Evolutionary conservation across 2,329 filamentous ascomycete genomes (phyloP).

Genomic region (Penicillium sp.): DNA sequence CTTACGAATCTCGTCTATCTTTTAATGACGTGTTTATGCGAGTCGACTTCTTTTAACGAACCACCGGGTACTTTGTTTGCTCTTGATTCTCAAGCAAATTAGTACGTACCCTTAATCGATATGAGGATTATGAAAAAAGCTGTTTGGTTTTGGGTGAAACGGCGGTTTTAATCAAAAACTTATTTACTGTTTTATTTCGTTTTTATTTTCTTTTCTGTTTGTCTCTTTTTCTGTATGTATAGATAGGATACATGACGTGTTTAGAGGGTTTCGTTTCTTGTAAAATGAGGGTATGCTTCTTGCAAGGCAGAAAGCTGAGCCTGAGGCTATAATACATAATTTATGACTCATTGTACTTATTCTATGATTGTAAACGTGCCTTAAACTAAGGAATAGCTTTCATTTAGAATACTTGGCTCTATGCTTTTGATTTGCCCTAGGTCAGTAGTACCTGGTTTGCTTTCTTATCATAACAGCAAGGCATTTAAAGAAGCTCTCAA

Average conservation of each 20-base stretch:
- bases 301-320: too few species aligned
- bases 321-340: too few species aligned
- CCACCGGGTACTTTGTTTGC: not conserved
- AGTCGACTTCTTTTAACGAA: not conserved
- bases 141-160: not conserved
- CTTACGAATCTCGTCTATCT: not conserved
- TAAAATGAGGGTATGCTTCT: too few species aligned
- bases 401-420: too few species aligned
- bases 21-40: not conserved
- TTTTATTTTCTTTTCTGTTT: not conserved
- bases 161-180: not conserved
- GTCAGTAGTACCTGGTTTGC: too few species aligned
- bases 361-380: too few species aligned
- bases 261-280: too few species aligned
- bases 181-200: not conserved
- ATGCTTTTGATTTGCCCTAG: too few species aligned
- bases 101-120: not conserved
- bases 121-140: not conserved
- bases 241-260: not conserved
- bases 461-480: too few species aligned
- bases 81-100: not conserved
- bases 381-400: too few species aligned
- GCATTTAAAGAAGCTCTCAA: too few species aligned
- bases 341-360: too few species aligned
- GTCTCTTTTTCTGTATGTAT: not conserved